These are phyloP conservation scores for Agrocybe pediades DNA, from an alignment of 768 basidiomycete genomes.

Conservation along the genomic window DNA sequence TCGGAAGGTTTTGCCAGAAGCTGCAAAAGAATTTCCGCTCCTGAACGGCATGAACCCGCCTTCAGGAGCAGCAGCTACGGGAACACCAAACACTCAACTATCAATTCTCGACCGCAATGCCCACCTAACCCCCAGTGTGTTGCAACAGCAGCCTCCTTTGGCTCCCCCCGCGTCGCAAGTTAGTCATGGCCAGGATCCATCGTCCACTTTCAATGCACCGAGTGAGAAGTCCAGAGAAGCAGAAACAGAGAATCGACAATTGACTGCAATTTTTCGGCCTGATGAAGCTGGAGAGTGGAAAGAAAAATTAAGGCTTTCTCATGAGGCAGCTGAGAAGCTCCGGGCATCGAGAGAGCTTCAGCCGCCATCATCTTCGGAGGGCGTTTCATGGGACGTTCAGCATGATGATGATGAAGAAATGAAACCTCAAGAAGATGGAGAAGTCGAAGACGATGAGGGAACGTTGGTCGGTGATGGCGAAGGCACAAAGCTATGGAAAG, in stretches of 20 bases:
- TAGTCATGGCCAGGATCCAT: slow-evolving; percentile 34
- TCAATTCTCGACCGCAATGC: slow-evolving; percentile 55
- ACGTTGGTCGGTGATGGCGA: slow-evolving; percentile 69
- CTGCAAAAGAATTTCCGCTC: slow-evolving; percentile 68
- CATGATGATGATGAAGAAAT: slow-evolving; percentile 63
- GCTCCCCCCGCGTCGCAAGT: slow-evolving; percentile 36
- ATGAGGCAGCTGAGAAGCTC: slow-evolving; percentile 60
- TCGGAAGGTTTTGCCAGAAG: slow-evolving; percentile 77
- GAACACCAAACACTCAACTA: slow-evolving; percentile 42
- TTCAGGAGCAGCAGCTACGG: slow-evolving; percentile 52
- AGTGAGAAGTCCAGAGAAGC: slow-evolving; percentile 46
- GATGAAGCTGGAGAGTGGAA: slow-evolving; percentile 88
- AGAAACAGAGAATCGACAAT: slow-evolving; percentile 51
- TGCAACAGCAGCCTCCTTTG: slow-evolving; percentile 37
- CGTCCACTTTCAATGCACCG: slow-evolving; percentile 20
- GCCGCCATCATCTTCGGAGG: slow-evolving; percentile 30
- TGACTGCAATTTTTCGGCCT: slow-evolving; percentile 86
- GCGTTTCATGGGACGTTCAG: slow-evolving; percentile 53
- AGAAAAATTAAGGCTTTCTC: slow-evolving; percentile 69
- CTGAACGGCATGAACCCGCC: slow-evolving; percentile 62
- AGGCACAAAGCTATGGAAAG: slow-evolving; percentile 78
- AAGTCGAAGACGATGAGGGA: slow-evolving; percentile 65
- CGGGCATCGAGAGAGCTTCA: slow-evolving; percentile 41
- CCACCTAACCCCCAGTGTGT: slow-evolving; percentile 40
- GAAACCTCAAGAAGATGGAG: slow-evolving; percentile 67